These are phyloP conservation scores for Choanephora cucurbitarum DNA, from an alignment of 371 early-diverging fungal species.

Conservation along the genomic window DNA sequence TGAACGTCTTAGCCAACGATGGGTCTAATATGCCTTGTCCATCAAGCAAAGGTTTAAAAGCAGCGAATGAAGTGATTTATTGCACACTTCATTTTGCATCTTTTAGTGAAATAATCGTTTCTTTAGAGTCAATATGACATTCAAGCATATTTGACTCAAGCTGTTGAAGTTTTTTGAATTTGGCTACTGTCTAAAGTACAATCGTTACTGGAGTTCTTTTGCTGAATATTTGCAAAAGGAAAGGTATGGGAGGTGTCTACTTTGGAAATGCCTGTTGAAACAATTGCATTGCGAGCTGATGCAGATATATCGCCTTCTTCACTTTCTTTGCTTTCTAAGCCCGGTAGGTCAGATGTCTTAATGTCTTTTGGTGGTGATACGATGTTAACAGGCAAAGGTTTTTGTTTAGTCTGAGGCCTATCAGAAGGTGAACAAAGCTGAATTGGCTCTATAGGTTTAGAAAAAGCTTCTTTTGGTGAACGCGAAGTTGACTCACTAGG, in stretches of 20 bases:
- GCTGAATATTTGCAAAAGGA: neutral
- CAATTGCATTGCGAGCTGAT: too few relatives aligned
- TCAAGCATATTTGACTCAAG: slow-evolving; percentile 18
- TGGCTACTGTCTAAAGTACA: slow-evolving; percentile 4
- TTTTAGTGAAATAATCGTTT: slow-evolving; percentile 29
- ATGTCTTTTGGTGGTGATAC: slow-evolving; percentile 3
- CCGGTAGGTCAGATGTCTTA: neutral
- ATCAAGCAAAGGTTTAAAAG: slow-evolving; percentile 50
- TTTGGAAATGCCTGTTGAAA: neutral
- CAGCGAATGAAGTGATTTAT: slow-evolving; percentile 32
- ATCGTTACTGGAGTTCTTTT: slow-evolving; percentile 7
- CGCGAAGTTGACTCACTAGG: slow-evolving; percentile 9
- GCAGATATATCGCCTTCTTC: too few relatives aligned
- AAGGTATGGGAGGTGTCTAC: neutral
- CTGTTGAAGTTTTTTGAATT: slow-evolving; percentile 17
- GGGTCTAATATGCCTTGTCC: slow-evolving; percentile 30
- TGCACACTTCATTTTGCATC: slow-evolving; percentile 25
- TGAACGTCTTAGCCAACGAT: too few relatives aligned
- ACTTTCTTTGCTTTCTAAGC: neutral
- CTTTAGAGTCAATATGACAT: slow-evolving; percentile 31
- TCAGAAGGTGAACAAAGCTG: slow-evolving; percentile 22
- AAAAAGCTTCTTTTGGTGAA: slow-evolving; percentile 6
- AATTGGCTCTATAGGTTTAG: slow-evolving; percentile 24
- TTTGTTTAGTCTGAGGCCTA: neutral
- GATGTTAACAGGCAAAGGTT: neutral